A percentile compares a stretch with the other conserved stretches of the same genome.
phyloP scores from a whole-genome alignment of 2,329 filamentous ascomycete species.

The Phoma sp. region DNA sequence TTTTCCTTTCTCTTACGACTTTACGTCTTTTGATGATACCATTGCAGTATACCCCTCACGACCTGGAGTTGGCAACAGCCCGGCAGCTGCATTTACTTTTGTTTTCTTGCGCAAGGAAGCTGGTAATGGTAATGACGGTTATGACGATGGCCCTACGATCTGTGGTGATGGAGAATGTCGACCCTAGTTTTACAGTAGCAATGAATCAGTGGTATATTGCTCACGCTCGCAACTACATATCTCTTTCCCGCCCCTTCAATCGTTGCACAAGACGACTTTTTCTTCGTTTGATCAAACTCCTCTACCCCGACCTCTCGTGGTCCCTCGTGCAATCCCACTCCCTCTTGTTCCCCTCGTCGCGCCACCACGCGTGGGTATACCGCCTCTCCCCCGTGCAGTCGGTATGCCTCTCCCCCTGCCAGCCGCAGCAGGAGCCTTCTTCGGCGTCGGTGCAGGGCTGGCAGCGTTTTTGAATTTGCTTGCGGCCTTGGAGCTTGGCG shows the following conservation, averaged over 20 bases:
- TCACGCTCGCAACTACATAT: slow-evolving; percentile 5
- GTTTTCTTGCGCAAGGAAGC: slow-evolving; percentile 27
- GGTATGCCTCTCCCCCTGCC: slow-evolving; percentile 44
- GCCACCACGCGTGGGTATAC: slow-evolving; percentile 44
- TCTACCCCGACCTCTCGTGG: slow-evolving; percentile 44
- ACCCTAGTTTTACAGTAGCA: slow-evolving; percentile 6
- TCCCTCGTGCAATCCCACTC: slow-evolving; percentile 47
- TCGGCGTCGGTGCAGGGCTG: slow-evolving; percentile 37
- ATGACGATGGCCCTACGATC: not conserved
- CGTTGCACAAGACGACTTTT: not conserved
- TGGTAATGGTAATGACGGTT: slow-evolving; percentile 22
- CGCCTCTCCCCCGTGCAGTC: slow-evolving; percentile 39
- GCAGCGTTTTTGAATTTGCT: slow-evolving; percentile 49
- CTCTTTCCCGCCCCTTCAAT: not conserved
- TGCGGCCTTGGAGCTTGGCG: slow-evolving; percentile 61
- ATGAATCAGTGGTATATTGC: slow-evolving; percentile 17
- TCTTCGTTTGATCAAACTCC: slow-evolving; percentile 16
- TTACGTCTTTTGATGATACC: slow-evolving; percentile 34
- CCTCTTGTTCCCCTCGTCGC: slow-evolving; percentile 39
- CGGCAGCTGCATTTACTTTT: slow-evolving; percentile 35
- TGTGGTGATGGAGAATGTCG: not conserved
- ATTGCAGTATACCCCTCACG: slow-evolving; percentile 41
- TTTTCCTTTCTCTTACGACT: slow-evolving; percentile 20
- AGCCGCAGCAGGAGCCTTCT: slow-evolving; percentile 24
- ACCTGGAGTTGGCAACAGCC: slow-evolving; percentile 25